phyloP scores from a whole-genome alignment of 495 filamentous ascomycete genomes.

The Thermochaetoides thermophila region DNA sequence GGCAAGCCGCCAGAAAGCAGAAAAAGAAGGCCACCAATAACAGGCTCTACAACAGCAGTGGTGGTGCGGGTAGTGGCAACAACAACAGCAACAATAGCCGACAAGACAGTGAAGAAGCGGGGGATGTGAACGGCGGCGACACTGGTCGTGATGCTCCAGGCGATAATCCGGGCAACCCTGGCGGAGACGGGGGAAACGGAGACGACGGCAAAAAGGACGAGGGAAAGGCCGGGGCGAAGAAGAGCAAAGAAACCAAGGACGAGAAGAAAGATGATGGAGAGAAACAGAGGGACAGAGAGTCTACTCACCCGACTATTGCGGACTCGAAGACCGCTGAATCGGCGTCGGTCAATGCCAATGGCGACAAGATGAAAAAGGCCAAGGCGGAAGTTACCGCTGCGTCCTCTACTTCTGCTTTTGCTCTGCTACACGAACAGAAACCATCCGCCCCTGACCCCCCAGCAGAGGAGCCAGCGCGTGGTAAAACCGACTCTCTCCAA shows the following conservation, averaged over 20 bases:
- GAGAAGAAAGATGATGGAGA: too few relatives aligned
- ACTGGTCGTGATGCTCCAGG: constrained; percentile 5
- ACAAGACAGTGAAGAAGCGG: constrained; percentile 24
- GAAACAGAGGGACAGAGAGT: too few relatives aligned
- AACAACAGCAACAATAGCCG: constrained; percentile 21
- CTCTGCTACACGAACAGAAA: constrained; percentile 13
- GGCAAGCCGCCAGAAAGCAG: constrained; percentile 29
- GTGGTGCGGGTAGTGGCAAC: too few relatives aligned
- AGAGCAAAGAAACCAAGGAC: constrained; percentile 32
- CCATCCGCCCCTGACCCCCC: constrained; percentile 10
- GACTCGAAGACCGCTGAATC: too few relatives aligned
- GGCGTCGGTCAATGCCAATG: too few relatives aligned
- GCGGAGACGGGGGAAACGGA: constrained; percentile 12
- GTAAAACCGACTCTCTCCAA: constrained; percentile 24
- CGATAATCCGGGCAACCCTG: constrained; percentile 10
- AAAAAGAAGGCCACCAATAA: constrained; percentile 10
- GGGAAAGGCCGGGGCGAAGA: constrained; percentile 16
- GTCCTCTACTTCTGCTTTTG: constrained; percentile 4
- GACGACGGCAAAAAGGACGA: constrained; percentile 15
- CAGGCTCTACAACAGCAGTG: constrained; percentile 2
- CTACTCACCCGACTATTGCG: too few relatives aligned
- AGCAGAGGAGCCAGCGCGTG: constrained; percentile 3
- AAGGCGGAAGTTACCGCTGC: too few relatives aligned
- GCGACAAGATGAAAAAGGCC: too few relatives aligned
- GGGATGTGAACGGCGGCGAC: constrained; percentile 13